These are phyloP conservation scores for Pulveroboletus ravenelii DNA, from an alignment of 768 basidiomycete species.

Conservation along the genomic window DNA sequence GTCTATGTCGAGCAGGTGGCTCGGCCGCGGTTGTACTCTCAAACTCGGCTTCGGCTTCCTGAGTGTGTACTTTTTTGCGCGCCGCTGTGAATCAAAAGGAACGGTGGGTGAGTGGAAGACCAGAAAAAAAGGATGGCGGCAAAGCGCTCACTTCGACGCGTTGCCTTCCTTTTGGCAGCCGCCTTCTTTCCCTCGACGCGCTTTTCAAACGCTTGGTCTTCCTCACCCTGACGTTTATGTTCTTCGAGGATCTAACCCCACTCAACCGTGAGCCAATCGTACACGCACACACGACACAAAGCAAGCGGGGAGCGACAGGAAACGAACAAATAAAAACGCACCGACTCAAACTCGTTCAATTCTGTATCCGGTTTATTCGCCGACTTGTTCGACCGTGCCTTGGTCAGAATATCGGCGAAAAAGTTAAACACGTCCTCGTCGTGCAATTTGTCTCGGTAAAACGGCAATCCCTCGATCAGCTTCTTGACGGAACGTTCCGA, in stretches of 20 bases:
- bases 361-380: constrained; percentile 91
- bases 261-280: background rate
- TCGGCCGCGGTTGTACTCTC: background rate
- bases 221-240: constrained; percentile 77
- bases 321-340: constrained; percentile 24
- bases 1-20: constrained; percentile 3
- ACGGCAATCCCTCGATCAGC: constrained; percentile 85
- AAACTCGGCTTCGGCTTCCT: constrained; percentile 16
- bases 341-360: constrained; percentile 90
- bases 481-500: constrained; percentile 96
- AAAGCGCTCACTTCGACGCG: constrained; percentile 37
- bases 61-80: constrained; percentile 27
- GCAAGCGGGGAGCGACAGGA: background rate
- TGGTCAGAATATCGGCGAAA: constrained; percentile 88
- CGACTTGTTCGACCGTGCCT: constrained; percentile 88
- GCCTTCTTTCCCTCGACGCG: constrained; percentile 79
- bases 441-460: constrained; percentile 95
- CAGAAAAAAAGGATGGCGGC: background rate
- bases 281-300: background rate
- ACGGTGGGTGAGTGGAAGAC: background rate
- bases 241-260: constrained; percentile 72
- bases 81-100: constrained; percentile 11
- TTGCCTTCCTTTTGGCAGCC: constrained; percentile 71
- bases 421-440: constrained; percentile 74
- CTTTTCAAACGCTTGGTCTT: constrained; percentile 87